These are phyloP conservation scores for Chaetoceros muelleri DNA, from an alignment of 108 stramenopile genomes.

Conservation along the genomic window DNA sequence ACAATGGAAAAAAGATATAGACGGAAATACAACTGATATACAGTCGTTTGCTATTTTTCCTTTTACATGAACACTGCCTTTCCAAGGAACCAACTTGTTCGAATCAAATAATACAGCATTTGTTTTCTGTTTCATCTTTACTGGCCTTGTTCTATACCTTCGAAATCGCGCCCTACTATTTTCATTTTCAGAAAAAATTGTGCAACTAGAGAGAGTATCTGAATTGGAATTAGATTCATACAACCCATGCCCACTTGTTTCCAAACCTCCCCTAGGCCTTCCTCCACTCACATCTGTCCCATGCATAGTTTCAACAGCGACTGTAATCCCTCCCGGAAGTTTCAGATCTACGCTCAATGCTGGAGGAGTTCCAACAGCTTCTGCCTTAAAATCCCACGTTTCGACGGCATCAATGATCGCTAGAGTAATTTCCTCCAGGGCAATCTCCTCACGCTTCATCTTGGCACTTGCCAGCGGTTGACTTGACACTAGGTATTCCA, in stretches of 20 bases:
- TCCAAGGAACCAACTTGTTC: constrained; percentile 72
- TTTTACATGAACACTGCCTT: constrained; percentile 49
- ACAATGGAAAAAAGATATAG: background rate
- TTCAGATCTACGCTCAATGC: constrained; percentile 73
- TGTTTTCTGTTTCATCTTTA: background rate
- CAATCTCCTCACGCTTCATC: constrained; percentile 61
- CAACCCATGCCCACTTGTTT: constrained; percentile 6
- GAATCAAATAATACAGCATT: constrained; percentile 46
- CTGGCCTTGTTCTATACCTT: constrained; percentile 3
- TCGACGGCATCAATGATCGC: constrained; percentile 52
- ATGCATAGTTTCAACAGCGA: constrained; percentile 70
- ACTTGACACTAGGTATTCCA: constrained; percentile 53
- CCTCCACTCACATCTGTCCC: constrained; percentile 54
- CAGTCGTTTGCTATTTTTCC: constrained; percentile 22
- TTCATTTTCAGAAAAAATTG: constrained; percentile 19
- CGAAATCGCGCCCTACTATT: constrained; percentile 9
- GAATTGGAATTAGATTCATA: constrained; percentile 4
- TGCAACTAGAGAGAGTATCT: constrained; percentile 56
- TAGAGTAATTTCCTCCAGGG: constrained; percentile 53
- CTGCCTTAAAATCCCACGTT: constrained; percentile 47
- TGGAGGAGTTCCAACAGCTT: constrained; percentile 72
- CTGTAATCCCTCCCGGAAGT: constrained; percentile 63
- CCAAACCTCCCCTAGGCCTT: constrained; percentile 11
- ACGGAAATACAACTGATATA: background rate
- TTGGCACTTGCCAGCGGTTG: constrained; percentile 76